Base-by-base conservation (phyloP, 805 yeast species). In the Ogataea philodendri region DNA sequence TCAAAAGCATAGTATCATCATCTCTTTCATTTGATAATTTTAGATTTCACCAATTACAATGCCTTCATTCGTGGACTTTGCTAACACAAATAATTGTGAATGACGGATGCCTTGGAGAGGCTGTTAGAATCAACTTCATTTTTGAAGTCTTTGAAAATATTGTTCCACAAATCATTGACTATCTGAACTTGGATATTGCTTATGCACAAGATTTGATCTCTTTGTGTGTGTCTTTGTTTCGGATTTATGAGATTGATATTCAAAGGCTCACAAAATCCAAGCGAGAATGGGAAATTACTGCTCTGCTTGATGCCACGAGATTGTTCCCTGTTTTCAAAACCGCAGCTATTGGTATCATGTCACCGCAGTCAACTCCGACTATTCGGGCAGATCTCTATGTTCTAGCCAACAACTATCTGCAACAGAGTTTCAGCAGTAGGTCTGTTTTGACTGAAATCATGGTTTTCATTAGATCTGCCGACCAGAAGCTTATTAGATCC, bases 51-150 rank as follows among this genome's bases (percentile, higher is more conserved):
- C 93, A 83, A 42, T 62, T 82, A 30, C 62, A 70, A 9, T 76
- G 81, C 39, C 62, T 90, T 18, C 86, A 81, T 51, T 74, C 94
- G 0, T 90, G 97, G 97, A 79, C 81, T 15, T 81, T 80, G 46
- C 59, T 89, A 32, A 78, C 86, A 15, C 86, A 87, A 43, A 76
- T 87, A 3, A 60, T 86, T 28, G 77, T 85, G 4, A 67, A 77
- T 4, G 88, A 81, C 56, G 78, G 77, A 7, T 64, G 63, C n/a
- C 59, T 78, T 37, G 58, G 65, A 5, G 51, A 68, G 0, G 50
- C 60, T 7, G 58, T 62, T n/a, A 66, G 81, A 30, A 66, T 77
- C 0, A 71, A 75, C 23, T 82, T 90, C 51, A 77, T 87, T 35
- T 60, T 86, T 13, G 94, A 84, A 47, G 75, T 85, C 3, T 78